phyloP scores from a whole-genome alignment of 352 stramenopile genomes.

The Phytophthora podocarpi region DNA sequence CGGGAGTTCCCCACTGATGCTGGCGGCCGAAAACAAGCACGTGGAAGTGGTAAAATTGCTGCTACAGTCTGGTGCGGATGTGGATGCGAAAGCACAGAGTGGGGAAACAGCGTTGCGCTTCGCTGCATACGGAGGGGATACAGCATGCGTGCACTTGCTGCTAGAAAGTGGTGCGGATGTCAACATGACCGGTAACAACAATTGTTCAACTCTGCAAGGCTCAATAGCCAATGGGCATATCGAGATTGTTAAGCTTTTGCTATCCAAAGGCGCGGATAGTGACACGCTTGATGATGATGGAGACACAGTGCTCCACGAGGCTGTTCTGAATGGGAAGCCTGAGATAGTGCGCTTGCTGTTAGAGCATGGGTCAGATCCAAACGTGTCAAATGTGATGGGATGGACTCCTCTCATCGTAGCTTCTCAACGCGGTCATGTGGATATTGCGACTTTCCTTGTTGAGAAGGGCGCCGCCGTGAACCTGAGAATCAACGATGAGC shows the following conservation, averaged over 20 bases:
- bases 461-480: slow-evolving; percentile 4
- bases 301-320: slow-evolving; percentile 5
- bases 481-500: neutral
- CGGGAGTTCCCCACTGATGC: slow-evolving; percentile 10
- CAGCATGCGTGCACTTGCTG: neutral
- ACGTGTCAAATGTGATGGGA: neutral
- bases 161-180: slow-evolving; percentile 11
- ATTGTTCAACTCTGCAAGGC: neutral
- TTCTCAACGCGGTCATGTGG: slow-evolving; percentile 2
- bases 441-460: slow-evolving; percentile 12
- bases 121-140: neutral
- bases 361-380: neutral
- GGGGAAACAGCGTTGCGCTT: slow-evolving; percentile 1
- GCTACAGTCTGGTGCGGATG: neutral
- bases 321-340: neutral
- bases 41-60: neutral
- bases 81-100: neutral
- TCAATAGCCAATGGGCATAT: neutral
- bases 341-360: slow-evolving; percentile 2
- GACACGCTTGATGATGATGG: neutral
- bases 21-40: neutral
- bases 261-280: neutral
- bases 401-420: slow-evolving; percentile 11
- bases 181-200: neutral
- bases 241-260: neutral